These are phyloP conservation scores for Botrytis paeoniae DNA, from an alignment of 2,329 filamentous ascomycete genomes.

Conservation along the genomic window DNA sequence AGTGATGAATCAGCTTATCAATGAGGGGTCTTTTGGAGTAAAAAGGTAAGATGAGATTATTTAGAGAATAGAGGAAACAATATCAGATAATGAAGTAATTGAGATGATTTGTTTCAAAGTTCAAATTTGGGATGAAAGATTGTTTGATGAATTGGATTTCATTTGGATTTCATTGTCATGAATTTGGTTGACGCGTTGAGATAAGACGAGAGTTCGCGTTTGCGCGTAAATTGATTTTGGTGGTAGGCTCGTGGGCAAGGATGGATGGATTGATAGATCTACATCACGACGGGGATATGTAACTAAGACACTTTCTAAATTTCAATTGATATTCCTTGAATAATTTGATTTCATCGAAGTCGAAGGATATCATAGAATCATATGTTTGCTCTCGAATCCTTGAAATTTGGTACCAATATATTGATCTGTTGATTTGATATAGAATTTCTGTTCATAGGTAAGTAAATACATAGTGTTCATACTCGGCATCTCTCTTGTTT, in stretches of 20 bases:
- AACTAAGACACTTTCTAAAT: neutral
- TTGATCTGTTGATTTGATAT: neutral
- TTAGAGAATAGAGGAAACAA: neutral
- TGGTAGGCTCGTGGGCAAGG: neutral
- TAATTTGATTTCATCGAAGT: neutral
- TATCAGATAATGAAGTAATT: neutral
- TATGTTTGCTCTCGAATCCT: too few relatives aligned
- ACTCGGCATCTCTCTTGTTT: neutral
- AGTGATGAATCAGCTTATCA: neutral
- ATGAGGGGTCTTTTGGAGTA: neutral
- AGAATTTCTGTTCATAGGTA: neutral
- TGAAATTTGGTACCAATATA: neutral
- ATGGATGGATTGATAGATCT: neutral
- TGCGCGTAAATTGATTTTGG: conserved; percentile 14
- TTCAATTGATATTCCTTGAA: neutral
- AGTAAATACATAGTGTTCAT: neutral
- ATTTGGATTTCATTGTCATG: neutral
- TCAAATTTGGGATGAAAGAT: neutral
- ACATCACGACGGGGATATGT: neutral
- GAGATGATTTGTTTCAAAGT: neutral
- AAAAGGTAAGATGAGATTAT: neutral
- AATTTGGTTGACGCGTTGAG: conserved; percentile 1
- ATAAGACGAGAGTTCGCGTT: neutral
- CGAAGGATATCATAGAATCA: neutral
- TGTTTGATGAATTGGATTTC: neutral